These are phyloP conservation scores for Penicillium sp. DNA, from an alignment of 2,329 filamentous ascomycete genomes.

Conservation along the genomic window DNA sequence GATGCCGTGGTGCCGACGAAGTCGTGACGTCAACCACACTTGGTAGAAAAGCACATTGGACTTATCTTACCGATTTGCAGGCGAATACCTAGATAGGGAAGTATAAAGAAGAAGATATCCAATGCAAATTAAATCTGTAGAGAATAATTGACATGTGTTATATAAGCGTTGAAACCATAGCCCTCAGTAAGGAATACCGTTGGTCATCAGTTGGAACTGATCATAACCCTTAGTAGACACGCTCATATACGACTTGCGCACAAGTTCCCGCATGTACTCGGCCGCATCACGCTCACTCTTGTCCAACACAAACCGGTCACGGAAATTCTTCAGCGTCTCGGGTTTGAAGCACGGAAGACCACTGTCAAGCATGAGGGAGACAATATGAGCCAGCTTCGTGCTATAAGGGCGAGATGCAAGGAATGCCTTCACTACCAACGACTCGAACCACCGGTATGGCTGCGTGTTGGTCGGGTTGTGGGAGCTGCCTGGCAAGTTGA, in stretches of 20 bases:
- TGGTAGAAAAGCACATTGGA: background rate
- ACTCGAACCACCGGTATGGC: constrained; percentile 90
- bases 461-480: constrained; percentile 59
- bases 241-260: constrained; percentile 82
- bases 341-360: constrained; percentile 97
- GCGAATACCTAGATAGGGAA: too few species aligned
- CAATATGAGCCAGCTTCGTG: constrained; percentile 80
- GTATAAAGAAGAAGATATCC: too few species aligned
- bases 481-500: constrained; percentile 27
- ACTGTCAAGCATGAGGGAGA: constrained; percentile 89
- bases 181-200: constrained; percentile 79
- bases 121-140: background rate
- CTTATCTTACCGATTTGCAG: too few species aligned
- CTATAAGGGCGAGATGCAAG: constrained; percentile 76
- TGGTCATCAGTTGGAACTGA: constrained; percentile 93
- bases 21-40: background rate
- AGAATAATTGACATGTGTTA: background rate
- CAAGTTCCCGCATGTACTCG: constrained; percentile 81
- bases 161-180: background rate
- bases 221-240: constrained; percentile 93
- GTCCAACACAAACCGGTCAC: constrained; percentile 83
- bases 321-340: constrained; percentile 85
- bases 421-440: constrained; percentile 91
- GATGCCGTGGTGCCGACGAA: background rate
- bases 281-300: constrained; percentile 86